Base-by-base conservation (phyloP, 139 green algal species). In the Limnomonas spitsbergensis region DNA sequence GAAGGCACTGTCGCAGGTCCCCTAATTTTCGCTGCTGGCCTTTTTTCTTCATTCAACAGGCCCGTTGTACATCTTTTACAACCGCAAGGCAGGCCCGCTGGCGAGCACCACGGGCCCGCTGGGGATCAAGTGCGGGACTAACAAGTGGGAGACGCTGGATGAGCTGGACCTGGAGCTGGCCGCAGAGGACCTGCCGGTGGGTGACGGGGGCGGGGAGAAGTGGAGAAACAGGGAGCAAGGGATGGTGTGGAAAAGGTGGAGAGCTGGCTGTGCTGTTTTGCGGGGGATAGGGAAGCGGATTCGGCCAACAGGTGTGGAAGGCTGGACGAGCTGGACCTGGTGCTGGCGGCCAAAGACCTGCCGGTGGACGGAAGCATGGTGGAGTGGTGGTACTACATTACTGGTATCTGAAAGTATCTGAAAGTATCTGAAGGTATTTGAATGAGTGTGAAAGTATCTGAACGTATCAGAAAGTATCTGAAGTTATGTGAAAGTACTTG, bases 71-170 rank as follows among this genome's bases (percentile, higher is more conserved):
- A 40, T 96, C 27, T 92, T 88, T 42, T 96, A 96, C 84, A 90
- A 96, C 77, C 80, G 84, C n/a, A 38, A 75, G 4, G 35, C n/a
- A 38, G 87, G 90, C 0, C 85, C 89, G 3, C 86, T 95, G 69
- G 81, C 90, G 0, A 38, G 36, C n/a, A 69, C 42, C 20, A 67
- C 66, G 4, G 53, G 20, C n/a, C 26, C 26, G 14, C 66, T 91
- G 36, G 76, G 80, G 61, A 4, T 95, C 32, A 97, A 96, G 85
- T 78, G 86, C 20, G 91, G 91, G 52, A 40, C 92, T 3, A 97
- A 96, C 88, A 90, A 89, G 69, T 96, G 92, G 93, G 91, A 95
- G 84, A 80, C 70, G 32, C 86, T 93, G 2, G 52, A 83, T 37
- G 66, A 81, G 37, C 24, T 91, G 34, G 69, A 88, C 78, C 89